Evolutionary conservation across 2,329 filamentous ascomycete genomes (phyloP), one percentile per base, ranked within the genome.

Genomic region (Venturiaceae sp.): DNA sequence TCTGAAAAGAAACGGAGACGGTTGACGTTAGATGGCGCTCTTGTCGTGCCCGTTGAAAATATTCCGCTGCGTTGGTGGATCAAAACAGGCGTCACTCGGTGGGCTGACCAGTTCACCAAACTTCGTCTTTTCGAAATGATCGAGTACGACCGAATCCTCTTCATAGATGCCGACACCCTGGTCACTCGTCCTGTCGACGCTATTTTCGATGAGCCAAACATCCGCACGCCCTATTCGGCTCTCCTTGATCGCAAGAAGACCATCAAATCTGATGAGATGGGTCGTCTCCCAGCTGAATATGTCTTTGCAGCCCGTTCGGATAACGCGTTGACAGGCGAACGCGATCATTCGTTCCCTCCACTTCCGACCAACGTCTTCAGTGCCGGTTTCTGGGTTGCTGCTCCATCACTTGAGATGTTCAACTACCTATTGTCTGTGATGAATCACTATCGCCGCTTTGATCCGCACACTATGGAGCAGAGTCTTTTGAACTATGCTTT

Each of bases 131-230:
- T 60, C 19, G 52, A 57, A 16, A 28, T 60, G 52, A 57, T 28
- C 9, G 28, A 60, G n/a, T 61, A 55, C 26, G 46, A 60, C 13
- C 59, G 59, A 4, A 32, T 61, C 11, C 33, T 60, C 3, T 61
- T 41, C 32, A 52, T 61, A 5, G 57, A 61, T 36, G 28, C 23
- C 53, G 58, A 61, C 28, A 61, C 50, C 47, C n/a, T 61, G 16
- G 23, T 61, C 23, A 61, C 58, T 16, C 23, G 39, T 8, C 33
- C 46, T 3, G 14, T 61, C 4, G 58, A 60, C 33, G 39, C 6
- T 32, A 58, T 60, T 19, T 60, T 32, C 7, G 16, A 60, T 23
- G 58, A 53, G 26, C 23, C 23, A 30, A 47, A 47, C 23, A 47
- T 47, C 11, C 44, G 44, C 23, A 26, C 23, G 30, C 23, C 44